A percentile compares a stretch with the other conserved stretches of the same genome.
Evolutionary conservation across 768 basidiomycete species (phyloP).

Genomic region (Lactarius hengduanensis): DNA sequence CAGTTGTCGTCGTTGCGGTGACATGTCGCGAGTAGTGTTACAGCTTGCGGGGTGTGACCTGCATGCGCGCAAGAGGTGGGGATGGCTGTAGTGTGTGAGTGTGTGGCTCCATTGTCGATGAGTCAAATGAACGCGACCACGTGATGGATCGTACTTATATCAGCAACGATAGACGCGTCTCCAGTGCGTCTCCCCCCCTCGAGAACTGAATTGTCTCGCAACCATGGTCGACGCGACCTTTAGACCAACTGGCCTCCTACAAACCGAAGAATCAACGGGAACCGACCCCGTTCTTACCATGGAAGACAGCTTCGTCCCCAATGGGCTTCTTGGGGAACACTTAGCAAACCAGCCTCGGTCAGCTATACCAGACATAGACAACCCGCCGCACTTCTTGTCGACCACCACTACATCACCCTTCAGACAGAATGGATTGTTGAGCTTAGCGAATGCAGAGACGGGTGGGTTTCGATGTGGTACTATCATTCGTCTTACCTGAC

Average conservation of each 20-base stretch:
- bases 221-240: slow-evolving; percentile 10
- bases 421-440: slow-evolving; percentile 14
- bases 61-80: too few species aligned
- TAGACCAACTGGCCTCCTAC: slow-evolving; percentile 13
- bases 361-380: slow-evolving; percentile 6
- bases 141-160: slow-evolving; percentile 9
- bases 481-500: neutral
- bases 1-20: too few species aligned
- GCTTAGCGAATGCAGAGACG: neutral
- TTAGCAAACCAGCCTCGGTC: neutral
- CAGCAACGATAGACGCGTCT: slow-evolving; percentile 13
- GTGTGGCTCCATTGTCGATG: too few species aligned
- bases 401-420: slow-evolving; percentile 15
- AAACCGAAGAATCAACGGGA: neutral
- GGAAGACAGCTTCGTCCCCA: slow-evolving; percentile 17
- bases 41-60: too few species aligned
- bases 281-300: neutral
- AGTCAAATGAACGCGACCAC: slow-evolving; percentile 10
- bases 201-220: neutral
- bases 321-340: slow-evolving; percentile 20
- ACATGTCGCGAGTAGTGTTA: too few species aligned
- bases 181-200: slow-evolving; percentile 9
- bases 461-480: slow-evolving; percentile 3
- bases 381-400: neutral
- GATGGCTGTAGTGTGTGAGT: too few species aligned